phyloP scores from a whole-genome alignment of 2,329 filamentous ascomycete genomes.

The Fusarium nelsonii region DNA sequence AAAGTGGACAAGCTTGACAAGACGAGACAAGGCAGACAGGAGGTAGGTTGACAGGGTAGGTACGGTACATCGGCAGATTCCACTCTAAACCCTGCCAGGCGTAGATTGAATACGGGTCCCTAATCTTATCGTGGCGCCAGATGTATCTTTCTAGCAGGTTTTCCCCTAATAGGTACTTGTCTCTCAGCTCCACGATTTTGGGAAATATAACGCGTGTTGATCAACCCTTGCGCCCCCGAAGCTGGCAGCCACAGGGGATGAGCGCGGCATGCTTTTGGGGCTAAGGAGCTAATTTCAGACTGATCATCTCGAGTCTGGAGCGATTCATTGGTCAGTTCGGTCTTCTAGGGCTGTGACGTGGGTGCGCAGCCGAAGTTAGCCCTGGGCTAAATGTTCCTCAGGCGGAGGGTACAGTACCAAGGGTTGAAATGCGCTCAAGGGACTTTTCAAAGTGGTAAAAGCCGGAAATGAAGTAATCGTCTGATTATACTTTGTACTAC shows the following conservation, averaged over 20 bases:
- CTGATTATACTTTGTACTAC: constrained; percentile 3
- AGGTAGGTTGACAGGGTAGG: neutral
- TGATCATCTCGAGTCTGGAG: constrained; percentile 20
- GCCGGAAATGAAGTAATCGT: neutral
- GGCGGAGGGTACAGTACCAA: neutral
- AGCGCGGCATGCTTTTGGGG: constrained; percentile 11
- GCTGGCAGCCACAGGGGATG: constrained; percentile 1
- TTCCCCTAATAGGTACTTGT: neutral
- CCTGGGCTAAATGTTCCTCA: neutral
- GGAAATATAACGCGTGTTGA: constrained; percentile 12
- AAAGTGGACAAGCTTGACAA: constrained; percentile 13
- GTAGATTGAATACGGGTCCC: constrained; percentile 21
- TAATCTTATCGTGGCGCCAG: constrained; percentile 21
- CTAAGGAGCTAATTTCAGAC: constrained; percentile 13
- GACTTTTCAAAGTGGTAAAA: too few relatives aligned
- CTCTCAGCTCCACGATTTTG: neutral
- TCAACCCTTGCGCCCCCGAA: constrained; percentile 23
- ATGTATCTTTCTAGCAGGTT: neutral
- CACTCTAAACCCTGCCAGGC: constrained; percentile 6
- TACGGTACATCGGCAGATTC: constrained; percentile 8
- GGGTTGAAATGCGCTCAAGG: neutral
- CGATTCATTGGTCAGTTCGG: constrained; percentile 3
- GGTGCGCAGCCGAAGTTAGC: constrained; percentile 21
- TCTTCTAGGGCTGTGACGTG: constrained; percentile 27
- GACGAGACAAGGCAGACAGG: constrained; percentile 20